phyloP scores from a whole-genome alignment of 139 green algal genomes.

The Chlamydomonas sp. region DNA sequence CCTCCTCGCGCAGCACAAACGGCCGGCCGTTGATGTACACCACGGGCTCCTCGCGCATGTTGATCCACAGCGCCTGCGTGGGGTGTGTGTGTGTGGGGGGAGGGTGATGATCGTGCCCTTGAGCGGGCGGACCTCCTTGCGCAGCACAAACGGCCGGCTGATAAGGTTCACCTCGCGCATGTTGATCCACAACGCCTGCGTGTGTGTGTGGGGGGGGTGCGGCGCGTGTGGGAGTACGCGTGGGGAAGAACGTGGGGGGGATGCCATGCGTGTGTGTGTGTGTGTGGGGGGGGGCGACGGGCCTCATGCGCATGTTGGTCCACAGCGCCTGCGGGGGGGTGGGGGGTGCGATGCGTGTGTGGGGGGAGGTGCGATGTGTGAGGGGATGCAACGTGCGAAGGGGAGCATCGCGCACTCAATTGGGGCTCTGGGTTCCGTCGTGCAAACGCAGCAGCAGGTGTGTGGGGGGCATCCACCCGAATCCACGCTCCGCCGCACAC shows the following conservation, averaged over 20 bases:
- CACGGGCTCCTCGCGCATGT: conserved; percentile 92
- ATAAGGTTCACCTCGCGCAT: conserved; percentile 96
- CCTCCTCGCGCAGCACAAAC: conserved; percentile 86
- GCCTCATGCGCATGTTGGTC: conserved; percentile 39
- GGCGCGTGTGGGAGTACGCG: not conserved
- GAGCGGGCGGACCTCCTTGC: conserved; percentile 51
- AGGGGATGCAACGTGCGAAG: conserved; percentile 15
- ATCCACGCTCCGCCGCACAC: too few relatives aligned
- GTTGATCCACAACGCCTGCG: conserved; percentile 78
- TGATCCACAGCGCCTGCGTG: conserved; percentile 77
- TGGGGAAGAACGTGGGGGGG: too few relatives aligned
- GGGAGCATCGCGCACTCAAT: not conserved
- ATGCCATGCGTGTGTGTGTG: conserved; percentile 48
- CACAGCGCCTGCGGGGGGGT: not conserved
- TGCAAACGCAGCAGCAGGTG: too few relatives aligned
- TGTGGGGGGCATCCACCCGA: too few relatives aligned
- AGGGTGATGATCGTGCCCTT: not conserved
- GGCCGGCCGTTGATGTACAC: conserved; percentile 90
- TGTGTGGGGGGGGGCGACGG: conserved; percentile 77
- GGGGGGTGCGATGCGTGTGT: not conserved
- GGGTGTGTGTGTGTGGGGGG: too few relatives aligned
- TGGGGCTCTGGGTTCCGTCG: too few relatives aligned
- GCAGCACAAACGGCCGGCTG: conserved; percentile 83
- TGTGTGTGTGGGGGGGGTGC: not conserved
- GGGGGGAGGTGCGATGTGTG: too few relatives aligned